Percentiles rank a stretch among this genome's conserved stretches.
Evolutionary conservation across 1,284 basidiomycete genomes (phyloP).

Genomic region (Cryptococcus wingfieldii): DNA sequence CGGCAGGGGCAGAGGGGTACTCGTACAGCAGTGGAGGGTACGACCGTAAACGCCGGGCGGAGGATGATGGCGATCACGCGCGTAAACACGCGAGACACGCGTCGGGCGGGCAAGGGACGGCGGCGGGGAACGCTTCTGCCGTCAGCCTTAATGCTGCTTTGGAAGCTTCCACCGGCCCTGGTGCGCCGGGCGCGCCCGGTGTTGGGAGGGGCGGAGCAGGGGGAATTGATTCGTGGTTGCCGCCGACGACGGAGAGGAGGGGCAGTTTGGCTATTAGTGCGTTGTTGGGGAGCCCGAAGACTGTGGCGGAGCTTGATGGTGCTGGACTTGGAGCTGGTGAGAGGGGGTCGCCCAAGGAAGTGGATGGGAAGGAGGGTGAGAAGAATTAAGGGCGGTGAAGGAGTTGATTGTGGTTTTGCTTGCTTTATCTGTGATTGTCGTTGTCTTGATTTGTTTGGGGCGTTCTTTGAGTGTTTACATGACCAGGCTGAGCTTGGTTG

Average conservation of each 20-base stretch:
- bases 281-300: constrained; percentile 23
- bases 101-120: not conserved
- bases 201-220: too few relatives aligned
- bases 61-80: constrained; percentile 18
- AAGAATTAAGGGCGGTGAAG: not conserved
- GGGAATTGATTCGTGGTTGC: constrained; percentile 28
- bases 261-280: constrained; percentile 43
- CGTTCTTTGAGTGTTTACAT: too few relatives aligned
- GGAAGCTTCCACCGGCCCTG: not conserved
- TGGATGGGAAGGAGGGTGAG: not conserved
- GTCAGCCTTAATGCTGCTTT: too few relatives aligned
- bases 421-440: not conserved
- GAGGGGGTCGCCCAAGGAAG: not conserved
- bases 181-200: not conserved
- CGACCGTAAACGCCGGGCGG: constrained; percentile 36
- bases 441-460: too few relatives aligned
- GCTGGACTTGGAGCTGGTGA: not conserved
- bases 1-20: not conserved
- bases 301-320: constrained; percentile 21
- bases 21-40: constrained; percentile 15
- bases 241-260: constrained; percentile 37
- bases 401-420: too few relatives aligned
- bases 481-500: too few relatives aligned
- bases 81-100: constrained; percentile 16
- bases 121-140: too few relatives aligned